These are phyloP conservation scores for Botryotinia globosa DNA, from an alignment of 2,329 filamentous ascomycete genomes.

Conservation along the genomic window DNA sequence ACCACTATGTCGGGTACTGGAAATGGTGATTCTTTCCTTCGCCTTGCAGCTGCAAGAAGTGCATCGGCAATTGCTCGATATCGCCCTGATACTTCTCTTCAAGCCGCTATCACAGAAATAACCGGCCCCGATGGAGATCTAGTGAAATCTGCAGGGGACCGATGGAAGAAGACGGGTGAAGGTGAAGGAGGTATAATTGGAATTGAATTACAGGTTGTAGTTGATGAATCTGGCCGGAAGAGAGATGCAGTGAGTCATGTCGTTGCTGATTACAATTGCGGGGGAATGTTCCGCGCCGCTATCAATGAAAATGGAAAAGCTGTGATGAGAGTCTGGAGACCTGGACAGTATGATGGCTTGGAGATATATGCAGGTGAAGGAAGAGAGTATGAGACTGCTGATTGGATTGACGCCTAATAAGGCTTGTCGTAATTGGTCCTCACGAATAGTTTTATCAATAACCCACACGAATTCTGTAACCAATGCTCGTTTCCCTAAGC, in stretches of 20 bases:
- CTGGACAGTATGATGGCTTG: conserved; percentile 33
- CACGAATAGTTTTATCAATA: neutral
- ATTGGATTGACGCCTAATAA: conserved; percentile 26
- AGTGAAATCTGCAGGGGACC: conserved; percentile 67
- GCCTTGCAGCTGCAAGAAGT: conserved; percentile 67
- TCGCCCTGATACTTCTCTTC: conserved; percentile 43
- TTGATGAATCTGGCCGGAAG: conserved; percentile 42
- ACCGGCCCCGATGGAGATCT: conserved; percentile 71
- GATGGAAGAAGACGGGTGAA: conserved; percentile 73
- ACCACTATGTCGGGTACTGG: conserved; percentile 74
- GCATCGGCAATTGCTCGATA: conserved; percentile 72
- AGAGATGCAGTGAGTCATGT: conserved; percentile 50
- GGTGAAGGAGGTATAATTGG: conserved; percentile 86
- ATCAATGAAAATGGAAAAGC: conserved; percentile 59
- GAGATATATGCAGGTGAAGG: conserved; percentile 38
- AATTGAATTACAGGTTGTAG: conserved; percentile 58
- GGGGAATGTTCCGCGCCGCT: conserved; percentile 84
- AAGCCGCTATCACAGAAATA: conserved; percentile 60
- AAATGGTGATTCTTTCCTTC: conserved; percentile 85
- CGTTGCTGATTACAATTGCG: conserved; percentile 78
- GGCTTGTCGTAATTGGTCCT: neutral
- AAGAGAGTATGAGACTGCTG: conserved; percentile 35
- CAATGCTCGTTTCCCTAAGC: neutral
- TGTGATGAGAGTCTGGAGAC: conserved; percentile 55
- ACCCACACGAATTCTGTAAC: neutral